phyloP scores from a whole-genome alignment of 495 filamentous ascomycete genomes.

The Podospora comata region DNA sequence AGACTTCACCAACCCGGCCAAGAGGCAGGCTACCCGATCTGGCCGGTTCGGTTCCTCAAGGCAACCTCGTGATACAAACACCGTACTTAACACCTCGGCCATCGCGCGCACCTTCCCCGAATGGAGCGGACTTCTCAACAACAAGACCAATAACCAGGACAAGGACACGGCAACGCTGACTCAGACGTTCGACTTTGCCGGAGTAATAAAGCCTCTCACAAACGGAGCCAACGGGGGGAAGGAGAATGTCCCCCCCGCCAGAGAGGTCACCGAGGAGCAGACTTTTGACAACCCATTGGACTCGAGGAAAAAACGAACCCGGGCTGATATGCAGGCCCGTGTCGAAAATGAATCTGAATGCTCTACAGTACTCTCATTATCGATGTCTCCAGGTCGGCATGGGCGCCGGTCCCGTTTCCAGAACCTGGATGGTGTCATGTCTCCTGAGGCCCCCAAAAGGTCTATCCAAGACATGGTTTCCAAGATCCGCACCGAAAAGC shows the following conservation, averaged over 20 bases:
- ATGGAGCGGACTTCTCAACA: slow-evolving; percentile 39
- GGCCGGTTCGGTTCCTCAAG: slow-evolving; percentile 29
- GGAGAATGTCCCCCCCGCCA: slow-evolving; percentile 40
- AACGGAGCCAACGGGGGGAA: slow-evolving; percentile 25
- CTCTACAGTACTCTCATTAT: slow-evolving; percentile 38
- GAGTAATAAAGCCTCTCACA: slow-evolving; percentile 19
- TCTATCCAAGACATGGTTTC: slow-evolving; percentile 35
- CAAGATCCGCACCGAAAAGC: slow-evolving; percentile 32
- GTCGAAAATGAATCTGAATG: slow-evolving; percentile 45
- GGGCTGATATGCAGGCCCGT: slow-evolving; percentile 44
- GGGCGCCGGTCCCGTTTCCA: slow-evolving; percentile 31
- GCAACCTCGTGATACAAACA: slow-evolving; percentile 11
- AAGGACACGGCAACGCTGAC: slow-evolving; percentile 21
- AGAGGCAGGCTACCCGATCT: slow-evolving; percentile 26
- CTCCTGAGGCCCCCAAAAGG: slow-evolving; percentile 26
- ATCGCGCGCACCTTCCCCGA: slow-evolving; percentile 62
- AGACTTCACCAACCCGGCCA: slow-evolving; percentile 20
- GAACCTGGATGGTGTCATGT: slow-evolving; percentile 12
- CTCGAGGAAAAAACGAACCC: slow-evolving; percentile 30
- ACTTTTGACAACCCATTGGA: slow-evolving; percentile 30
- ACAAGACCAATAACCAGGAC: slow-evolving; percentile 18
- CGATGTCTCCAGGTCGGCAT: slow-evolving; percentile 18
- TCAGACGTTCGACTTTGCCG: slow-evolving; percentile 25
- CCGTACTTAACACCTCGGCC: slow-evolving; percentile 58
- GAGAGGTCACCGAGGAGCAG: slow-evolving; percentile 24